phyloP scores from a whole-genome alignment of 352 stramenopile species.

The Globisporangium heterothallicum region DNA sequence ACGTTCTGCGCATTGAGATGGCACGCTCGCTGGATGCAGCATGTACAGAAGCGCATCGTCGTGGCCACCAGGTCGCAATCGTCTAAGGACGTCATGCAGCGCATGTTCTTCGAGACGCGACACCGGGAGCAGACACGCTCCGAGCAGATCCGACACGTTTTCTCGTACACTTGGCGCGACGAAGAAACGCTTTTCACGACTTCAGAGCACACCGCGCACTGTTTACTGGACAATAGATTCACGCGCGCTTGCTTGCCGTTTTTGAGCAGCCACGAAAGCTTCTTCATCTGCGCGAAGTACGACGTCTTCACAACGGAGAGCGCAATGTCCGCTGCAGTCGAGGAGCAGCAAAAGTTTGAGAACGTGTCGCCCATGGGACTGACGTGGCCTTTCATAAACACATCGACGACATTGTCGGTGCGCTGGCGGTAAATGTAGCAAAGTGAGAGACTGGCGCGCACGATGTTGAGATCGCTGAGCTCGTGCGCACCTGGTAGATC shows the following conservation, averaged over 20 bases:
- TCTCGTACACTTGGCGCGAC: neutral
- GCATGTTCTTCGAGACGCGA: conserved; percentile 3
- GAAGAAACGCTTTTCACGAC: neutral
- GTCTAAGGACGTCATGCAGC: conserved; percentile 5
- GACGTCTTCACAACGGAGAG: conserved; percentile 1
- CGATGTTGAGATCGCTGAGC: conserved; percentile 25
- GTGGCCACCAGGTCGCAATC: conserved; percentile 3
- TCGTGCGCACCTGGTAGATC: conserved; percentile 38
- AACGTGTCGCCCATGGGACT: neutral
- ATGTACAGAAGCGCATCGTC: conserved; percentile 7
- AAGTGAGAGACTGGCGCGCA: conserved; percentile 49
- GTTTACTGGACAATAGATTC: neutral
- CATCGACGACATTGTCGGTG: conserved; percentile 38
- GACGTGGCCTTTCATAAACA: conserved; percentile 25
- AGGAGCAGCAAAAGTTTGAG: conserved; percentile 3
- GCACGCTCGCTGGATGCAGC: conserved; percentile 4
- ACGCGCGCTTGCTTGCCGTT: neutral
- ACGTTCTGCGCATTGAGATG: conserved; percentile 7
- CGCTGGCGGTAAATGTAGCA: conserved; percentile 49
- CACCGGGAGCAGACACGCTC: conserved; percentile 9
- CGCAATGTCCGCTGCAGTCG: conserved; percentile 1
- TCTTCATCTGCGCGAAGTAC: conserved; percentile 14
- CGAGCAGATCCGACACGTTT: conserved; percentile 10
- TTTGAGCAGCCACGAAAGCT: conserved; percentile 8
- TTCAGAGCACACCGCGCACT: neutral